These are phyloP conservation scores for Dactylellina sp. DNA, from an alignment of 2,329 filamentous ascomycete species.

Conservation along the genomic window DNA sequence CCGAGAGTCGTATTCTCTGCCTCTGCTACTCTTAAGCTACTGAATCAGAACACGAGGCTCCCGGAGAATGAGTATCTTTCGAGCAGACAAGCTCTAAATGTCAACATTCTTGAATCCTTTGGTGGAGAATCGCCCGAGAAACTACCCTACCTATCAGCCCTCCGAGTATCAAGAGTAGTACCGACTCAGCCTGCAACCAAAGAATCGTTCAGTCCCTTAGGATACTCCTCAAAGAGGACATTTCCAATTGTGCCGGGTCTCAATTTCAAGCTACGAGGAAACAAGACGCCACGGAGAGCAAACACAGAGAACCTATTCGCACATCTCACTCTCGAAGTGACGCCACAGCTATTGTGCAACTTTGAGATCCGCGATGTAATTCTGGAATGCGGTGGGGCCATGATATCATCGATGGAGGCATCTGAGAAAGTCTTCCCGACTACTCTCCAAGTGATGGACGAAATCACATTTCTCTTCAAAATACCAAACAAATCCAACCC, in stretches of 20 bases:
- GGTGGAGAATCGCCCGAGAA: constrained; percentile 74
- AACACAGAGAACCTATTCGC: constrained; percentile 74
- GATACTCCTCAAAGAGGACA: constrained; percentile 72
- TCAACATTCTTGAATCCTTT: constrained; percentile 83
- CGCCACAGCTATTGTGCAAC: constrained; percentile 75
- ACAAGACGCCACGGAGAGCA: constrained; percentile 70
- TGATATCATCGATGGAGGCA: constrained; percentile 60
- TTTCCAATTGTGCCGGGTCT: constrained; percentile 76
- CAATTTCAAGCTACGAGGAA: constrained; percentile 79
- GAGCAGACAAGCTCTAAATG: constrained; percentile 75
- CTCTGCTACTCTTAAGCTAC: constrained; percentile 70
- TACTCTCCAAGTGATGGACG: constrained; percentile 67
- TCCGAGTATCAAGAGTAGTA: constrained; percentile 79
- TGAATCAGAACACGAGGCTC: constrained; percentile 65
- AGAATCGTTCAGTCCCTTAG: constrained; percentile 73
- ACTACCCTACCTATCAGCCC: constrained; percentile 76
- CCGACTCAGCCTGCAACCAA: constrained; percentile 73
- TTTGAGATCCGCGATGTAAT: constrained; percentile 51
- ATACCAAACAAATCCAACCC: constrained; percentile 68
- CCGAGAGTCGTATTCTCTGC: constrained; percentile 64
- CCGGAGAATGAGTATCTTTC: constrained; percentile 74
- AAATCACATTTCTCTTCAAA: constrained; percentile 78
- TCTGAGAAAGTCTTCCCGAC: constrained; percentile 42
- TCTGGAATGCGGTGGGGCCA: constrained; percentile 63
- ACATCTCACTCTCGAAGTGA: constrained; percentile 79